These are phyloP conservation scores for Aspergillus diversus DNA, from an alignment of 495 filamentous ascomycete genomes.

Conservation along the genomic window DNA sequence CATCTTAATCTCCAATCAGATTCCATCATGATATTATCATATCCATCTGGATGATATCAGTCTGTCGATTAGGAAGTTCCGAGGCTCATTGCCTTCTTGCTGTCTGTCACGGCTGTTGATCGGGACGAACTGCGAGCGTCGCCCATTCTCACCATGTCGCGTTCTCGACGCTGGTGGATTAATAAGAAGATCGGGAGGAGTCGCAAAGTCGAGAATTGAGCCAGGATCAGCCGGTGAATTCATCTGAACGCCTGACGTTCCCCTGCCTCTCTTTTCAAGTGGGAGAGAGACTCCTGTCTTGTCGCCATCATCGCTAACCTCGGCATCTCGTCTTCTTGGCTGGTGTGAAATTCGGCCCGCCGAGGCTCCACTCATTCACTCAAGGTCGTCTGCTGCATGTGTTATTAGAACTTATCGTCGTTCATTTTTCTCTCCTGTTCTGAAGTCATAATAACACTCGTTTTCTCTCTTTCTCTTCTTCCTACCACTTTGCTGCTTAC, in stretches of 20 bases:
- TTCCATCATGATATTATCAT: background rate
- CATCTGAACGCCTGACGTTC: background rate
- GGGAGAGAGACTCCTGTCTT: background rate
- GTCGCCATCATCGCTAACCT: conserved; percentile 27
- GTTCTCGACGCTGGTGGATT: background rate
- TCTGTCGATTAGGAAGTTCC: conserved; percentile 17
- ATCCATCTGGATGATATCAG: background rate
- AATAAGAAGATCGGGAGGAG: background rate
- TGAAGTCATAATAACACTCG: conserved; percentile 3
- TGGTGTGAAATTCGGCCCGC: conserved; percentile 20
- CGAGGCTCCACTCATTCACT: conserved; percentile 38
- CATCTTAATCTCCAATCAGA: no score
- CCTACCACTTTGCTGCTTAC: conserved; percentile 5
- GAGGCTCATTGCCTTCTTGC: conserved; percentile 17
- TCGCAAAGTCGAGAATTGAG: background rate
- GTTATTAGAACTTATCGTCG: conserved; percentile 1
- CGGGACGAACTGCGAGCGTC: background rate
- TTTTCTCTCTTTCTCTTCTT: background rate
- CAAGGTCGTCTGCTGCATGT: conserved; percentile 7
- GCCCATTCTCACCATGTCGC: background rate
- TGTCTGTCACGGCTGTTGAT: conserved; percentile 12
- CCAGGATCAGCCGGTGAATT: background rate
- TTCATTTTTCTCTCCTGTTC: conserved; percentile 6
- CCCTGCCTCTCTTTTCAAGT: background rate
- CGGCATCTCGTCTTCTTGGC: conserved; percentile 36